phyloP scores from a whole-genome alignment of 2,329 filamentous ascomycete species.

The Ceratocystiopsis brevicomis region DNA sequence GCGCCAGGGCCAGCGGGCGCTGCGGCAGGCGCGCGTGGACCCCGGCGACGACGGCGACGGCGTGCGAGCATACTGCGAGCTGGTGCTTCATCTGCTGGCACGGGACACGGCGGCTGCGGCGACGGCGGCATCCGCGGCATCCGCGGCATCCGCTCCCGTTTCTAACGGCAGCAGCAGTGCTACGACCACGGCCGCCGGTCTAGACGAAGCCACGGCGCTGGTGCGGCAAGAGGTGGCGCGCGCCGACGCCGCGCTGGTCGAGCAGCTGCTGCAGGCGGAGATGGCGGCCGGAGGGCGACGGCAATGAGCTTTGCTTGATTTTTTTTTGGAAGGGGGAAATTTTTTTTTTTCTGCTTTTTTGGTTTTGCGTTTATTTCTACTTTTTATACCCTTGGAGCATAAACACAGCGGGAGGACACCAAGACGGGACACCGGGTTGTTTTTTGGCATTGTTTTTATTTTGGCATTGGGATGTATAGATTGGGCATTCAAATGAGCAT shows the following conservation, averaged over 20 bases:
- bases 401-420: too few relatives aligned
- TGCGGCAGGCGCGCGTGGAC: conserved; percentile 30
- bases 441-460: too few relatives aligned
- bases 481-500: too few relatives aligned
- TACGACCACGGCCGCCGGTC: conserved; percentile 1
- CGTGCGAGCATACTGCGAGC: conserved; percentile 39
- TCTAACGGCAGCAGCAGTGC: neutral
- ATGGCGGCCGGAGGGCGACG: conserved; percentile 3
- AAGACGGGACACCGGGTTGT: too few relatives aligned
- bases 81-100: conserved; percentile 31
- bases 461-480: too few relatives aligned
- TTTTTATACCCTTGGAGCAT: neutral
- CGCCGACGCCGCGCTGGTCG: conserved; percentile 32
- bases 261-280: conserved; percentile 28
- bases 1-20: conserved; percentile 32
- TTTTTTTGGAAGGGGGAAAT: too few relatives aligned
- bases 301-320: neutral
- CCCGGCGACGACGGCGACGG: conserved; percentile 38
- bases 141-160: too few relatives aligned
- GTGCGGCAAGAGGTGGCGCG: conserved; percentile 26
- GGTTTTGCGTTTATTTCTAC: neutral
- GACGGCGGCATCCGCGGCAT: too few relatives aligned
- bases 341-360: neutral
- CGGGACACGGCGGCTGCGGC: conserved; percentile 13
- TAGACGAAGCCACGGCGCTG: conserved; percentile 16